Percentiles rank a stretch among this genome's conserved stretches.
These are phyloP conservation scores for Eragrostis curvula DNA, from an alignment of 176 grass and related monocot genomes.

Conservation along the genomic window DNA sequence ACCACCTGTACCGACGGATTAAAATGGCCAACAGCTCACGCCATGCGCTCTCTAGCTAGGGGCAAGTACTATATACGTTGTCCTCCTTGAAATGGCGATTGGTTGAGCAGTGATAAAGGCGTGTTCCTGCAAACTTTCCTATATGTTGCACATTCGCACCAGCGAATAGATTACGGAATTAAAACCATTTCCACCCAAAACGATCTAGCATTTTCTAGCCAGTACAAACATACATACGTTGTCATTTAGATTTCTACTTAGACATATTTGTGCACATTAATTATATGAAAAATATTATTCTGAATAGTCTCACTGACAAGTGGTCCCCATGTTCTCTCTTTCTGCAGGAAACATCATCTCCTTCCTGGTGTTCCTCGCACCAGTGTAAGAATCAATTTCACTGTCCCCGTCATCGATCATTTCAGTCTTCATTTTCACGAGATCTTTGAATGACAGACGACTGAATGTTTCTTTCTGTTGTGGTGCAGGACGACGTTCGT, in stretches of 20 bases:
- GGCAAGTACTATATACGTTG: not conserved
- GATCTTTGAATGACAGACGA: not conserved
- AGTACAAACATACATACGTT: no score
- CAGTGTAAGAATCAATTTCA: conserved; percentile 58
- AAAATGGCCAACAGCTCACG: conserved; percentile 26
- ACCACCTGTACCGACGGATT: not conserved
- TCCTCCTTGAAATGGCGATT: conserved; percentile 45
- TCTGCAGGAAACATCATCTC: conserved; percentile 87
- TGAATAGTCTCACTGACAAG: conserved; percentile 21
- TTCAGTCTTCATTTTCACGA: not conserved
- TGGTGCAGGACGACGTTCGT: conserved; percentile 62
- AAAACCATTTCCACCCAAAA: not conserved
- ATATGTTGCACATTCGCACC: conserved; percentile 2
- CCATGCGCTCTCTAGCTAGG: not conserved
- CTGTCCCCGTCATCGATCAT: not conserved
- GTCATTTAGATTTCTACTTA: not conserved
- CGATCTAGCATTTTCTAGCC: not conserved
- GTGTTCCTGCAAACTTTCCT: conserved; percentile 30
- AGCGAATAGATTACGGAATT: not conserved
- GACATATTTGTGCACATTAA: not conserved
- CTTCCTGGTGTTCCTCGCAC: conserved; percentile 82
- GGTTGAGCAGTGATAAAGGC: conserved; percentile 51
- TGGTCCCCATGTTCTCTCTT: not conserved
- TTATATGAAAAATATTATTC: not conserved
- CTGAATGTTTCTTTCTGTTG: not conserved